Evolutionary conservation across 2,329 filamentous ascomycete genomes (phyloP).

Genomic region (Spiromastix sp.): DNA sequence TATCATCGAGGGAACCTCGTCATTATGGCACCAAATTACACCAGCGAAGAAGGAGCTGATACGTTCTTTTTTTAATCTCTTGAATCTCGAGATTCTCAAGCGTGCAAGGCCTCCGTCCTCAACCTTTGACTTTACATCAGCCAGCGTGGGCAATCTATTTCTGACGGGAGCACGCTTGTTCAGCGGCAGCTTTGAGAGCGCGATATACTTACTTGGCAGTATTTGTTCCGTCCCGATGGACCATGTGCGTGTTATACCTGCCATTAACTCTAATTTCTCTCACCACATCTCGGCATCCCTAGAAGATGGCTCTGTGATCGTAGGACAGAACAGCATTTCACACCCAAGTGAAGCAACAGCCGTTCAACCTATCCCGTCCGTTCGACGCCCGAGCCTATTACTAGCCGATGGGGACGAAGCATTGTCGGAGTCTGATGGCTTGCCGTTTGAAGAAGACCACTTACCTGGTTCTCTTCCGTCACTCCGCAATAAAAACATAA

Average conservation of each 20-base stretch:
- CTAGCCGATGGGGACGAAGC: conserved; percentile 20
- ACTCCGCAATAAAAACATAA: conserved; percentile 69
- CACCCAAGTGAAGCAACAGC: conserved; percentile 64
- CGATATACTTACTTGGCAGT: conserved; percentile 78
- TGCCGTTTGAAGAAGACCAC: conserved; percentile 33
- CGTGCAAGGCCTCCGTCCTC: conserved; percentile 57
- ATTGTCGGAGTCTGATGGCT: conserved; percentile 22
- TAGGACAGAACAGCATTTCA: conserved; percentile 86
- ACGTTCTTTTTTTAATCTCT: conserved; percentile 63
- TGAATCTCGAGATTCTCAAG: conserved; percentile 71
- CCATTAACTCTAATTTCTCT: conserved; percentile 89
- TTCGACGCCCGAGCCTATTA: conserved; percentile 25
- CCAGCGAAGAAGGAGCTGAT: conserved; percentile 67
- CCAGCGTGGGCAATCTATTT: conserved; percentile 70
- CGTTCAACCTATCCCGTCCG: conserved; percentile 21
- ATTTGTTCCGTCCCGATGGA: conserved; percentile 71
- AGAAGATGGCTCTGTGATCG: conserved; percentile 64
- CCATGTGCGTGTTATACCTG: conserved; percentile 69
- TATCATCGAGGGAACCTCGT: conserved; percentile 73
- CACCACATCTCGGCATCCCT: conserved; percentile 87
- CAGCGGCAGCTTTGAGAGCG: conserved; percentile 83
- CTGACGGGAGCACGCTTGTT: conserved; percentile 79
- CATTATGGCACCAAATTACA: conserved; percentile 61
- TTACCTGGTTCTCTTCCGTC: conserved; percentile 60
- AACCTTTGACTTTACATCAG: conserved; percentile 66